Percentiles rank a stretch among this genome's conserved stretches.
These are phyloP conservation scores for Flaveria linearis DNA, from an alignment of 129 eudicot genomes.

Conservation along the genomic window DNA sequence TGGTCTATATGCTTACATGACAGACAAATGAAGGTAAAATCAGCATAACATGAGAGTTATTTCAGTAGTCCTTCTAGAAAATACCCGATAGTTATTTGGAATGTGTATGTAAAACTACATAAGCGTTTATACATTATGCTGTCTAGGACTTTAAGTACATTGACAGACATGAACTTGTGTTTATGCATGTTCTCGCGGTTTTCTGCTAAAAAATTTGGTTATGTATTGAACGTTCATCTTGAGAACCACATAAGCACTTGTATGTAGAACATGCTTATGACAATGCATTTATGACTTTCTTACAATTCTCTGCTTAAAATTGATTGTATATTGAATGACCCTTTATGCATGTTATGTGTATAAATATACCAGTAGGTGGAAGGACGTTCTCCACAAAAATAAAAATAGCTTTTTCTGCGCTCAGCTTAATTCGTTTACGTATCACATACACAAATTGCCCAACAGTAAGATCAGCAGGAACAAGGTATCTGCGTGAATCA, in stretches of 20 bases:
- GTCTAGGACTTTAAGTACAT: neutral
- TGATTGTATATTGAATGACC: too few relatives aligned
- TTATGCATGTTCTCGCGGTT: neutral
- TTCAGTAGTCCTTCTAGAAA: too few relatives aligned
- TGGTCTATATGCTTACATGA: too few relatives aligned
- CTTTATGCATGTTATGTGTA: neutral
- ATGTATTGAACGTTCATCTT: neutral
- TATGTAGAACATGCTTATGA: neutral
- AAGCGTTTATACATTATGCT: neutral
- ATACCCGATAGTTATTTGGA: too few relatives aligned
- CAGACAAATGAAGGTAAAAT: neutral
- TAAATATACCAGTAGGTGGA: slow-evolving; percentile 67
- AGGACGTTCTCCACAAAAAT: slow-evolving; percentile 69
- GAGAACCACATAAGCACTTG: neutral
- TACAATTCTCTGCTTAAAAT: neutral
- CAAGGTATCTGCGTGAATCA: slow-evolving; percentile 54
- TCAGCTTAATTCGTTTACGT: slow-evolving; percentile 69
- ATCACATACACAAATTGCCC: slow-evolving; percentile 81
- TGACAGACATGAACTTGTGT: neutral
- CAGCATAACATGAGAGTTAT: neutral
- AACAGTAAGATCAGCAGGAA: slow-evolving; percentile 72
- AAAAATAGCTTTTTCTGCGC: slow-evolving; percentile 74
- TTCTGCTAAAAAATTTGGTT: neutral
- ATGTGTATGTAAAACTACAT: neutral
- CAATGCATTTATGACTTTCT: neutral